Conservation (phyloP, 305 asterid genomes). For the Solanum hybrid region DNA sequence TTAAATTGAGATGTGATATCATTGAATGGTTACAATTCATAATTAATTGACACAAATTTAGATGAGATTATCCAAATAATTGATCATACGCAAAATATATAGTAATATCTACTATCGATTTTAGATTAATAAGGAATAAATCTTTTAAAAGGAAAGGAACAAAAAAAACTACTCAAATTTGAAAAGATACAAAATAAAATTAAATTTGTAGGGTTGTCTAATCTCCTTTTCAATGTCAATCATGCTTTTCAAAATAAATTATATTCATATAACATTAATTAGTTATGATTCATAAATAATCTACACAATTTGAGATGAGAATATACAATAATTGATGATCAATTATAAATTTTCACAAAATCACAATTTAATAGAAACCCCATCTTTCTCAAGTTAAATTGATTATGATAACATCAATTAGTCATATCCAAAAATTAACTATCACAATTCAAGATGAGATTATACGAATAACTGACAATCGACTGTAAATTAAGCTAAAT, state of each 20-base stretch:
- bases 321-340: not conserved
- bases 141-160: not conserved
- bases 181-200: not conserved
- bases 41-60: not conserved
- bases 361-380: not conserved
- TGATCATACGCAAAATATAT: not conserved
- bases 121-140: not conserved
- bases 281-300: not conserved
- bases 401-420: not conserved
- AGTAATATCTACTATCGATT: not conserved
- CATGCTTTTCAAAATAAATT: not conserved
- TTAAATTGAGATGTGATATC: not conserved
- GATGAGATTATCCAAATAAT: not conserved
- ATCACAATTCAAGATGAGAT: no score
- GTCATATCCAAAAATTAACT: not conserved
- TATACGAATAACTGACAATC: not conserved
- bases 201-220: not conserved
- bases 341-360: not conserved
- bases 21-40: not conserved
- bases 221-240: not conserved
- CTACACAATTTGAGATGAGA: not conserved
- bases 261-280: not conserved
- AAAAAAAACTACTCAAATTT: not conserved
- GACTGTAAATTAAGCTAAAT: not conserved
- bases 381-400: not conserved